Percentiles rank a stretch among this genome's conserved stretches.
Conservation (phyloP, 2,329 filamentous ascomycete genomes). For the Plenodomus biglobosus region DNA sequence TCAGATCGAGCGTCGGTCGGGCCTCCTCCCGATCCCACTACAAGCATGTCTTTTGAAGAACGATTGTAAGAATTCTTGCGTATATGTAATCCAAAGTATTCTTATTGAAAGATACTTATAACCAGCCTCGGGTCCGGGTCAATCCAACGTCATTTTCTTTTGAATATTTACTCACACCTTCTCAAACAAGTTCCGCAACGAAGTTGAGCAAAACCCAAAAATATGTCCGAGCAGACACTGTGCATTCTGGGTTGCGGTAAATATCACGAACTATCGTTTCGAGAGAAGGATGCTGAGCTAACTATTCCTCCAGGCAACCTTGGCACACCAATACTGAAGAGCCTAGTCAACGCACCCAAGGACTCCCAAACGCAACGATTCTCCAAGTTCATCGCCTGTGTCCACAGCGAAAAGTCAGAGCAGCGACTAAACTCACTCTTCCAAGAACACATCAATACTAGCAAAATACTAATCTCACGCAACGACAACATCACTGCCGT, state of each 20-base stretch:
- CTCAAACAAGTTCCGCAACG: not conserved
- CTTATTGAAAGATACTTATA: not conserved
- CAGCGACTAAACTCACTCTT: conserved; percentile 40
- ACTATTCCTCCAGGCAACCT: conserved; percentile 39
- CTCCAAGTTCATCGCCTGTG: conserved; percentile 47
- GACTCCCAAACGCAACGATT: conserved; percentile 23
- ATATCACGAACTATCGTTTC: not conserved
- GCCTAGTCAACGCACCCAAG: conserved; percentile 29
- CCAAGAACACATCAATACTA: conserved; percentile 20
- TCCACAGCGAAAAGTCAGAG: conserved; percentile 45
- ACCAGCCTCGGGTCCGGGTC: not conserved
- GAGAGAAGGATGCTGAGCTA: not conserved
- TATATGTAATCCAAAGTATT: not conserved
- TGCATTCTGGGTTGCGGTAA: conserved; percentile 37
- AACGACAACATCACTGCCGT: conserved; percentile 44
- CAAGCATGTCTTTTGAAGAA: not conserved
- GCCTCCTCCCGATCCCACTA: conserved; percentile 4
- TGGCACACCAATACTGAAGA: conserved; percentile 44
- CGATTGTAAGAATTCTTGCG: not conserved
- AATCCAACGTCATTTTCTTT: too few species aligned
- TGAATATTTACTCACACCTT: not conserved
- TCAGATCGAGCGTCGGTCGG: not conserved
- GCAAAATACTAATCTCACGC: conserved; percentile 39
- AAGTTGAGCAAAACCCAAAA: not conserved
- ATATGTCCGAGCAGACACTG: conserved; percentile 18